Conservation (phyloP, 139 green algal genomes). For the Asterochloris erici region DNA sequence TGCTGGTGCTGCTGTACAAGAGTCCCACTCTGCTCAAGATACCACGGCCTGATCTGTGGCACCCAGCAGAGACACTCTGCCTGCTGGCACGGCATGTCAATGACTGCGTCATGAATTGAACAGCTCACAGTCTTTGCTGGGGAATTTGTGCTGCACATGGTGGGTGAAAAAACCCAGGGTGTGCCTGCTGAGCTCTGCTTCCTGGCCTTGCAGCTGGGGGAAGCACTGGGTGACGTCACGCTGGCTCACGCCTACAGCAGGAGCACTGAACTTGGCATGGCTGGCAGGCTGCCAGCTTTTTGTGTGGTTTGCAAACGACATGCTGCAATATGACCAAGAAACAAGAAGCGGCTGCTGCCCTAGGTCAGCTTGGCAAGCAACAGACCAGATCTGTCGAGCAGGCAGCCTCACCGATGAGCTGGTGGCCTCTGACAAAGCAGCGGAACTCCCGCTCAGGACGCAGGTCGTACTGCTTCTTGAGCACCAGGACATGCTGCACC, state of each 20-base stretch:
- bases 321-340: background rate
- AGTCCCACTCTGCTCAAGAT: too few species aligned
- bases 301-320: background rate
- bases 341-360: background rate
- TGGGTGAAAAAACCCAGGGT: slow-evolving; percentile 45
- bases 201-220: slow-evolving; percentile 33
- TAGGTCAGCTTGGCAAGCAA: background rate
- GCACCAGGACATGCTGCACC: slow-evolving; percentile 48
- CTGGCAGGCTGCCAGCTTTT: too few species aligned
- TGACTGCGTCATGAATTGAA: background rate
- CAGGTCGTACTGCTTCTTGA: slow-evolving; percentile 78
- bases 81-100: too few species aligned
- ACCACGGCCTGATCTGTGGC: too few species aligned
- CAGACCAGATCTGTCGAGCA: background rate
- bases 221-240: slow-evolving; percentile 73
- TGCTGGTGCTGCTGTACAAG: too few species aligned
- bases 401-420: slow-evolving; percentile 29
- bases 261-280: background rate
- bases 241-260: slow-evolving; percentile 70
- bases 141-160: slow-evolving; percentile 40
- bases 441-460: slow-evolving; percentile 85
- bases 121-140: slow-evolving; percentile 31
- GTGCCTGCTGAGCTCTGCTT: slow-evolving; percentile 22
- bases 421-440: slow-evolving; percentile 72
- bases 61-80: too few species aligned